These are phyloP conservation scores for Isatis lusitanica DNA, from an alignment of 441 rosid species.

Conservation along the genomic window DNA sequence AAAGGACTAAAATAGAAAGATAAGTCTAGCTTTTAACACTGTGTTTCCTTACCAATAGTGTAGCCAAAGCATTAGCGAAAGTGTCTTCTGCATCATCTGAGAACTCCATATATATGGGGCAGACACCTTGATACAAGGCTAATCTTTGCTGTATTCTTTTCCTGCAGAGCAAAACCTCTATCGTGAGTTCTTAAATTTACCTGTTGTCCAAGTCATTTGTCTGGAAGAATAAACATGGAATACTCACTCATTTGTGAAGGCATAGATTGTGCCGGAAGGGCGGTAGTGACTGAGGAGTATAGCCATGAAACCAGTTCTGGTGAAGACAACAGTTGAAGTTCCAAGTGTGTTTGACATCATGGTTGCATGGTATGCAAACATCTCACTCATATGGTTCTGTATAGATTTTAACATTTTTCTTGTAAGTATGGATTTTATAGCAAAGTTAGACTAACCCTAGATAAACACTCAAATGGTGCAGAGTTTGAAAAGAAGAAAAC, in stretches of 20 bases:
- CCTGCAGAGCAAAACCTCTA: slow-evolving; percentile 45
- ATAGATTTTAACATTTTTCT: slow-evolving; percentile 25
- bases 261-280: slow-evolving; percentile 93
- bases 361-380: slow-evolving; percentile 99
- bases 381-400: slow-evolving; percentile 97
- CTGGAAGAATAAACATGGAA: slow-evolving; percentile 2
- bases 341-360: slow-evolving; percentile 99
- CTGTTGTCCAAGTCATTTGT: neutral
- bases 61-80: slow-evolving; percentile 65
- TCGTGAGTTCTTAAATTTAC: slow-evolving; percentile 3
- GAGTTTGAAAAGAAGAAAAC: neutral
- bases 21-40: neutral
- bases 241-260: slow-evolving; percentile 90
- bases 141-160: slow-evolving; percentile 83
- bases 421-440: slow-evolving; percentile 19
- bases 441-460: slow-evolving; percentile 1
- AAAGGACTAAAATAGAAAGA: neutral
- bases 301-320: slow-evolving; percentile 95
- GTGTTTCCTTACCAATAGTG: slow-evolving; percentile 65
- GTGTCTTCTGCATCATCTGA: slow-evolving; percentile 92
- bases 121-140: slow-evolving; percentile 91
- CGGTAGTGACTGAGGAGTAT: slow-evolving; percentile 88
- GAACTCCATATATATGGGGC: slow-evolving; percentile 88
- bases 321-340: slow-evolving; percentile 93
- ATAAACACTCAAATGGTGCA: neutral